Conservation (phyloP, 257 asterid species). For the Cruciata laevipes region DNA sequence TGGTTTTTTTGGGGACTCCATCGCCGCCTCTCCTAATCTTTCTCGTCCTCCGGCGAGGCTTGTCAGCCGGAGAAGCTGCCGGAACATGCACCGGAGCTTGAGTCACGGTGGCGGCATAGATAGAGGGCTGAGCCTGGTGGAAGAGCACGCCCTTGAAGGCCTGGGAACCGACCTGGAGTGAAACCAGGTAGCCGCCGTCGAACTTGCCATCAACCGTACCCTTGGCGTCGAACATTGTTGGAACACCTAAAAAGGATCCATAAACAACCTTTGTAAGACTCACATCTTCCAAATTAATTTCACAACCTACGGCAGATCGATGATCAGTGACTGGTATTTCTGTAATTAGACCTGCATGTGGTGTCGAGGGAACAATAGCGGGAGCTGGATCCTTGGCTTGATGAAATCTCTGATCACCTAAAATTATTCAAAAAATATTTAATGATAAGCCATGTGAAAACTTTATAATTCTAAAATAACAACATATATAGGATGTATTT, state of each 20-base stretch:
- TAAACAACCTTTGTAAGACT: no score
- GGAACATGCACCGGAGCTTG: not conserved
- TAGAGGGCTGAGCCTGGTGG: constrained; percentile 41
- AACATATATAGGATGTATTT: no score
- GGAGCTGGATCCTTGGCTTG: no score
- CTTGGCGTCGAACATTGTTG: constrained; percentile 32
- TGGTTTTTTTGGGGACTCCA: not conserved
- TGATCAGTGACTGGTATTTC: no score
- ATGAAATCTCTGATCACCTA: no score
- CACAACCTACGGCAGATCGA: no score
- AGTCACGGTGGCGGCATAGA: constrained; percentile 4
- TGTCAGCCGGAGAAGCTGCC: constrained; percentile 4
- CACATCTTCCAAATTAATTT: no score
- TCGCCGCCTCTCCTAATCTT: constrained; percentile 35
- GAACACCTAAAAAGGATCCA: constrained; percentile 21
- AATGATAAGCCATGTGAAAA: no score
- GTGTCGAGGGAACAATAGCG: no score
- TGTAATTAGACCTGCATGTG: no score
- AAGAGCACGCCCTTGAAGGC: constrained; percentile 61
- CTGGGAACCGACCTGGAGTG: constrained; percentile 50
- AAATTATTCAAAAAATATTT: no score
- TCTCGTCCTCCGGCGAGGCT: constrained; percentile 23
- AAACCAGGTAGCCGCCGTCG: constrained; percentile 72
- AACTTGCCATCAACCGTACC: constrained; percentile 67
- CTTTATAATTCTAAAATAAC: no score